Evolutionary conservation across 768 basidiomycete species (phyloP).

Genomic region (Psilocybe cubensis): DNA sequence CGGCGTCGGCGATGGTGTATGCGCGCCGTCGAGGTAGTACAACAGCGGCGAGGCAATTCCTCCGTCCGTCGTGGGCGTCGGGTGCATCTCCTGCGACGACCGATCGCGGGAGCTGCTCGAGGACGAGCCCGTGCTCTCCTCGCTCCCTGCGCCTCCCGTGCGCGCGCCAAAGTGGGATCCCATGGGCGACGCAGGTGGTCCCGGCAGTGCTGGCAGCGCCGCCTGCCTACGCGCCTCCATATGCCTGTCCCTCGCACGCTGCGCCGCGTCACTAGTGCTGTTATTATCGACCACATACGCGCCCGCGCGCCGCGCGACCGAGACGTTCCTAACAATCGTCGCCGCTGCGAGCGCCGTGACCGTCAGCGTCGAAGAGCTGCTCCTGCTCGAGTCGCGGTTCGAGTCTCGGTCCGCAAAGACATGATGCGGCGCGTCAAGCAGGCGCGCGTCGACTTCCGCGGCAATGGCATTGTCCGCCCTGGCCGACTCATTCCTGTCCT

Average conservation of each 20-base stretch:
- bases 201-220: not conserved
- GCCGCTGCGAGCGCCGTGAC: slow-evolving; percentile 40
- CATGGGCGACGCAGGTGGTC: slow-evolving; percentile 46
- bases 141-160: slow-evolving; percentile 13
- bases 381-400: slow-evolving; percentile 49
- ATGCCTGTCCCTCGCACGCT: not conserved
- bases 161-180: slow-evolving; percentile 48
- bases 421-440: not conserved
- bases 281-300: slow-evolving; percentile 50
- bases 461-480: not conserved
- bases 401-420: slow-evolving; percentile 16
- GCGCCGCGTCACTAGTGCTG: not conserved
- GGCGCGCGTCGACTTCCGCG: not conserved
- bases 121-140: slow-evolving; percentile 27
- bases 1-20: slow-evolving; percentile 25
- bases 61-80: slow-evolving; percentile 41
- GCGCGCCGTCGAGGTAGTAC: slow-evolving; percentile 40
- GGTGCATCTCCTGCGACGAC: slow-evolving; percentile 35
- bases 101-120: slow-evolving; percentile 42
- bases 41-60: slow-evolving; percentile 30
- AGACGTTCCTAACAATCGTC: slow-evolving; percentile 48
- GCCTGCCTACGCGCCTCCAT: not conserved
- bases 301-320: slow-evolving; percentile 51
- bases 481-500: not conserved
- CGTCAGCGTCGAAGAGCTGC: slow-evolving; percentile 51